Evolutionary conservation across 805 yeast species (phyloP).

Genomic region (Kodamaea hsintzibuensis): DNA sequence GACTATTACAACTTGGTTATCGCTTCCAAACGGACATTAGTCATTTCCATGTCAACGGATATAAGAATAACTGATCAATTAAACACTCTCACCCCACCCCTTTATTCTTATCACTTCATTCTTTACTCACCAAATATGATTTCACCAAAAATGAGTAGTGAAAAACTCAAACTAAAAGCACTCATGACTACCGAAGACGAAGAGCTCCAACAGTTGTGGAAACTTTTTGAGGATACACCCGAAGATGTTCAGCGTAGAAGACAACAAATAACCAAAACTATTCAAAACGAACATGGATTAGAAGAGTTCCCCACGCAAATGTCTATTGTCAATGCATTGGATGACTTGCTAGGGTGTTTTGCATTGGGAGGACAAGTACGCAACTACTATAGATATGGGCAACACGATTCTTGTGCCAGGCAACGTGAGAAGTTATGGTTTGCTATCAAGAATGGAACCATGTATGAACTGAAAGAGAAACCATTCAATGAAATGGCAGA

Average conservation of each 20-base stretch:
- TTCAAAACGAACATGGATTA: constrained; percentile 18
- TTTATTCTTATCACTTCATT: too few relatives aligned
- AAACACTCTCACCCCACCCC: too few relatives aligned
- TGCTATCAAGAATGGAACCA: constrained; percentile 59
- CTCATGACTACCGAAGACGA: constrained; percentile 18
- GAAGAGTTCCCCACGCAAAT: constrained; percentile 33
- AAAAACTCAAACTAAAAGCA: not conserved
- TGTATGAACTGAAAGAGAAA: constrained; percentile 25
- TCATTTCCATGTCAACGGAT: too few relatives aligned
- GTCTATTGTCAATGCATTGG: constrained; percentile 69
- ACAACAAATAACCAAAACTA: constrained; percentile 20
- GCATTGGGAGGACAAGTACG: constrained; percentile 89
- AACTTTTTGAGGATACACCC: constrained; percentile 30
- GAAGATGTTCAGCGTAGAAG: constrained; percentile 27
- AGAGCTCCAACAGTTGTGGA: constrained; percentile 33
- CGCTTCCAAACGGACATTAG: too few relatives aligned
- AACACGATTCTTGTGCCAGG: constrained; percentile 66
- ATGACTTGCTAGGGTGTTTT: constrained; percentile 82
- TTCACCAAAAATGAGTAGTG: not conserved
- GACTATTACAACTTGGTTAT: too few relatives aligned
- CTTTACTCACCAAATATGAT: too few relatives aligned
- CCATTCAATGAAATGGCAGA: constrained; percentile 33
- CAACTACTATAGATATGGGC: constrained; percentile 81
- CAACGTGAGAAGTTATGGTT: constrained; percentile 78
- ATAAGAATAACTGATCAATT: too few relatives aligned